Conservation (phyloP, 306 rosid genomes). For the Prunus campanulata region DNA sequence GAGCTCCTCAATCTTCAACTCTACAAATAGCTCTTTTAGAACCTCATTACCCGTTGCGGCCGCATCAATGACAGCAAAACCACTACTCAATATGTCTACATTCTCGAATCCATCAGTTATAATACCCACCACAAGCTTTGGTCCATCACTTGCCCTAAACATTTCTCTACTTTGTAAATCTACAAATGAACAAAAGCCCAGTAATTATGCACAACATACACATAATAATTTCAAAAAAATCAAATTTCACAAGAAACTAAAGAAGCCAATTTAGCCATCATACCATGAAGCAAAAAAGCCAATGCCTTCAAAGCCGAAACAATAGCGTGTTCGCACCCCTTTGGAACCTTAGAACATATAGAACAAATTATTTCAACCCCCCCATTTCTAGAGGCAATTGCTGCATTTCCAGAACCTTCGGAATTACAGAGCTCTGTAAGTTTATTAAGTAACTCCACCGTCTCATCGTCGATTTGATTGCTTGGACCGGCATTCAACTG, state of each 20-base stretch:
- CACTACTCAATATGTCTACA: constrained; percentile 46
- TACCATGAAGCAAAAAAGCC: constrained; percentile 66
- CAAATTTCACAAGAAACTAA: neutral
- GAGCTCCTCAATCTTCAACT: constrained; percentile 73
- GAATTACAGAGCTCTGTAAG: constrained; percentile 43
- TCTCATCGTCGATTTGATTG: constrained; percentile 20
- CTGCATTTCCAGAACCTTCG: constrained; percentile 49
- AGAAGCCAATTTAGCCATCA: neutral
- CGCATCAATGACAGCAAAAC: constrained; percentile 72
- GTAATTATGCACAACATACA: neutral
- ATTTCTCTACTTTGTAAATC: constrained; percentile 75
- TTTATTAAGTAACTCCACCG: constrained; percentile 35
- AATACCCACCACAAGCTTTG: constrained; percentile 48
- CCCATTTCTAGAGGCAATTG: constrained; percentile 69
- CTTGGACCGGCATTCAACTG: constrained; percentile 24
- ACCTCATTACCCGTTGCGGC: constrained; percentile 84
- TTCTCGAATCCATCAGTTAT: constrained; percentile 40
- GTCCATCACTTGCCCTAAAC: constrained; percentile 65
- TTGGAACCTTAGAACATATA: constrained; percentile 46
- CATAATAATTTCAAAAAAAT: neutral
- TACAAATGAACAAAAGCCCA: constrained; percentile 29
- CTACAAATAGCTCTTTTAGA: constrained; percentile 73
- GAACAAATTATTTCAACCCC: constrained; percentile 63
- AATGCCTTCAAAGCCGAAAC: constrained; percentile 53
- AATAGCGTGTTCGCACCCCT: constrained; percentile 21